A percentile compares a stretch with the other conserved stretches of the same genome.
Conservation (phyloP, 2,329 filamentous ascomycete genomes). For the Grosmannia huntii region DNA sequence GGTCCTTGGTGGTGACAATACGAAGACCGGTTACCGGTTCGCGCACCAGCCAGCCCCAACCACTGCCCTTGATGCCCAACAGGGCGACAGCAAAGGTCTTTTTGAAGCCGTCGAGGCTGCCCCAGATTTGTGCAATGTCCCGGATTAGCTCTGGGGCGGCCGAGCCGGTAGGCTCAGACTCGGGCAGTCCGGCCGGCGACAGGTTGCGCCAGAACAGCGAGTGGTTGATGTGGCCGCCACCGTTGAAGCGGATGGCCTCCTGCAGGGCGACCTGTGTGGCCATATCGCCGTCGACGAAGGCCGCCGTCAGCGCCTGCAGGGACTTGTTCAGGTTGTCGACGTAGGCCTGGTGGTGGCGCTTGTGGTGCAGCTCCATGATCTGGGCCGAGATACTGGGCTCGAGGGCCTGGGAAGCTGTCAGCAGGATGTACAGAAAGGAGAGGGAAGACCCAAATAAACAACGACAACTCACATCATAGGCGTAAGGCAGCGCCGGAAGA, state of each 20-base stretch:
- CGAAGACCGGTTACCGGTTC: constrained; percentile 45
- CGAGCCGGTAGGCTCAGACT: constrained; percentile 33
- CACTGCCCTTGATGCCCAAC: constrained; percentile 65
- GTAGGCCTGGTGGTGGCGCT: constrained; percentile 89
- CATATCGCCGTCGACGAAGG: constrained; percentile 40
- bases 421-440: not conserved
- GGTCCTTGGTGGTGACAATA: constrained; percentile 74
- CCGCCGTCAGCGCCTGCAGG: constrained; percentile 54
- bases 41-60: constrained; percentile 79
- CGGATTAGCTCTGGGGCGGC: constrained; percentile 29
- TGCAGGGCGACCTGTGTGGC: constrained; percentile 48
- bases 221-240: constrained; percentile 56
- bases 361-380: constrained; percentile 95
- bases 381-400: constrained; percentile 64
- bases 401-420: constrained; percentile 27
- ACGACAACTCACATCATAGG: constrained; percentile 18
- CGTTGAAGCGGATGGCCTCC: constrained; percentile 54
- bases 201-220: constrained; percentile 61
- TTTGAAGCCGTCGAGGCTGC: constrained; percentile 52
- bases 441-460: not conserved
- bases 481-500: constrained; percentile 19
- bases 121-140: constrained; percentile 55
- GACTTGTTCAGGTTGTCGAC: constrained; percentile 80
- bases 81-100: constrained; percentile 52
- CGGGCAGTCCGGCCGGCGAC: constrained; percentile 42